Conservation (phyloP, 768 basidiomycete species). For the Leccinum incarnatum region DNA sequence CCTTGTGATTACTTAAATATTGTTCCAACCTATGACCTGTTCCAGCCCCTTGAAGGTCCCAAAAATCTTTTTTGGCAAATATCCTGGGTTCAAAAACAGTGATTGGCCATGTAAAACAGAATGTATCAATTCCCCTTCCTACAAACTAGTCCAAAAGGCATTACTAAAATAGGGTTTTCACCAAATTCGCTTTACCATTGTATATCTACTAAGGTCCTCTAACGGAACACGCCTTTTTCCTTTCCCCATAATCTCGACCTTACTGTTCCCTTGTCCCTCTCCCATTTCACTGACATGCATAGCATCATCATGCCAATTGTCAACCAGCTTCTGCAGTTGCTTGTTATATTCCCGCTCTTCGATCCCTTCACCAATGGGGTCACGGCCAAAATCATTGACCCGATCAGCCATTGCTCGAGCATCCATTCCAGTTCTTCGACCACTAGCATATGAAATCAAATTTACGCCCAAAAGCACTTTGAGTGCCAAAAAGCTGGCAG, state of each 20-base stretch:
- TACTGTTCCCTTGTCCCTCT: slow-evolving; percentile 37
- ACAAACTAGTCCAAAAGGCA: no score
- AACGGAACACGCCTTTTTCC: slow-evolving; percentile 58
- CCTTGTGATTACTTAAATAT: no score
- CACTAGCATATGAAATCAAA: slow-evolving; percentile 78
- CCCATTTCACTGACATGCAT: slow-evolving; percentile 69
- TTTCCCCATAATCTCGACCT: slow-evolving; percentile 25
- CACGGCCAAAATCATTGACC: slow-evolving; percentile 85
- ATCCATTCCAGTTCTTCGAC: slow-evolving; percentile 74
- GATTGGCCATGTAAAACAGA: no score
- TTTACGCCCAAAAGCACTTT: slow-evolving; percentile 93
- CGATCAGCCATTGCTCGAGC: slow-evolving; percentile 67
- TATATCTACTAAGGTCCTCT: slow-evolving; percentile 90
- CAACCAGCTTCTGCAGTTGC: slow-evolving; percentile 70
- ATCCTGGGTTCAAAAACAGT: no score
- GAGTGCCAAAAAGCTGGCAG: slow-evolving; percentile 67
- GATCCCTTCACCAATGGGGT: slow-evolving; percentile 86
- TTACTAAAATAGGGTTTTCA: slow-evolving; percentile 18
- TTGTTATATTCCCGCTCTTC: slow-evolving; percentile 89
- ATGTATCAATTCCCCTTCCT: no score
- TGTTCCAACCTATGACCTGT: no score
- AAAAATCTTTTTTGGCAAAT: no score
- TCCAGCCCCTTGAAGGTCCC: no score
- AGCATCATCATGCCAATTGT: slow-evolving; percentile 68
- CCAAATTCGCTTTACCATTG: slow-evolving; percentile 95